Conservation (phyloP, 371 early-diverging fungal species). For the Parasitella parasitica region DNA sequence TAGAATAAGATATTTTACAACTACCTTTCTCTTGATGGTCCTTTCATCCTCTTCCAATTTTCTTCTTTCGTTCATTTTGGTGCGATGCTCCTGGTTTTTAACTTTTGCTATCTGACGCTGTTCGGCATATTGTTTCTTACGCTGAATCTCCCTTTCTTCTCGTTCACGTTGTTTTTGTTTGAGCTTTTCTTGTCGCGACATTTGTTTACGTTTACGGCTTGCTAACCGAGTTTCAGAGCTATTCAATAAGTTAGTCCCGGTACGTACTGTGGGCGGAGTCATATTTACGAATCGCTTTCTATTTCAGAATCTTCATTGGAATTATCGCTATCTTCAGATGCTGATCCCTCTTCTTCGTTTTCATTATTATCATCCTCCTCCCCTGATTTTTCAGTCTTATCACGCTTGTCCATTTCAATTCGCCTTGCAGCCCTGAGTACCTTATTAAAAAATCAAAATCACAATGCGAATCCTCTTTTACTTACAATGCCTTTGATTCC, state of each 20-base stretch:
- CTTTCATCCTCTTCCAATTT: constrained; percentile 54
- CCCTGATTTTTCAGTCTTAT: constrained; percentile 22
- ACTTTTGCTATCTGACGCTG: constrained; percentile 50
- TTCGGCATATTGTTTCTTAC: constrained; percentile 38
- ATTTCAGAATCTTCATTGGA: constrained; percentile 19
- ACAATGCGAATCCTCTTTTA: not conserved
- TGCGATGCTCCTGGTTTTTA: constrained; percentile 45
- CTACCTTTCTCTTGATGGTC: constrained; percentile 40
- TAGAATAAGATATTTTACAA: not conserved
- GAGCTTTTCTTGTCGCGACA: constrained; percentile 55
- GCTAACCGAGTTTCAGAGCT: constrained; percentile 4
- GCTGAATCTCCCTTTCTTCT: constrained; percentile 44
- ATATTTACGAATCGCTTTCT: constrained; percentile 34
- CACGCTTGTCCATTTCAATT: constrained; percentile 33
- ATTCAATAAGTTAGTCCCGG: not conserved
- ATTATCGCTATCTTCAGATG: constrained; percentile 3
- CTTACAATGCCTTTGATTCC: constrained; percentile 54
- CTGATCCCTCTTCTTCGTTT: constrained; percentile 13
- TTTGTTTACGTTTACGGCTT: constrained; percentile 28
- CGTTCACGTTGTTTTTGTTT: constrained; percentile 52
- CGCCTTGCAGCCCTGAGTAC: constrained; percentile 24
- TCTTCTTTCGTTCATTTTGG: constrained; percentile 48
- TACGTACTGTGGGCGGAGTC: too few relatives aligned
- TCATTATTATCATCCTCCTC: constrained; percentile 18
- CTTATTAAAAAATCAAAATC: not conserved